Conservation (phyloP, 768 basidiomycete genomes). For the Hericium erinaceus region DNA sequence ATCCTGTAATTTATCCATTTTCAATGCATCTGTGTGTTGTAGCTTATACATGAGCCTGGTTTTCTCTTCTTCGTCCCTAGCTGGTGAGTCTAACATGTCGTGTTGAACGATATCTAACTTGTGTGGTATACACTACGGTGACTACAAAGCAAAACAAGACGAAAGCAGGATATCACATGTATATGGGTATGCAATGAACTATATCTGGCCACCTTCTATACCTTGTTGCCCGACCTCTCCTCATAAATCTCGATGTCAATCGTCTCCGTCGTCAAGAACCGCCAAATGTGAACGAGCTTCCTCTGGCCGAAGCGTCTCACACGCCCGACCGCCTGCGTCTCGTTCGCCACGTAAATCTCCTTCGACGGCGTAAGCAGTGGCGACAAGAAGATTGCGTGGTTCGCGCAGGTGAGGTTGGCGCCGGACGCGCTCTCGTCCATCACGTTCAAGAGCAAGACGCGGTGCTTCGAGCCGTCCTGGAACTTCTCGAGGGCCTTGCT, state of each 20-base stretch:
- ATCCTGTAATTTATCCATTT: not conserved
- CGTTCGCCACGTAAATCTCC: conserved; percentile 78
- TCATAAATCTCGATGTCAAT: conserved; percentile 82
- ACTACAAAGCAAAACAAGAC: not conserved
- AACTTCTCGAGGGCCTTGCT: conserved; percentile 80
- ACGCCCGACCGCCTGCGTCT: conserved; percentile 79
- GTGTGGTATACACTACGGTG: not conserved
- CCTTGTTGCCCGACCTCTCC: conserved; percentile 28
- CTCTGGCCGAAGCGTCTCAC: conserved; percentile 76
- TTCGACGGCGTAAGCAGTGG: conserved; percentile 76
- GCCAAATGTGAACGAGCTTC: conserved; percentile 73
- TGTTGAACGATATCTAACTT: not conserved
- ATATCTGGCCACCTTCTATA: not conserved
- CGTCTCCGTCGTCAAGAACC: conserved; percentile 78
- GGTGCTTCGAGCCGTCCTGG: conserved; percentile 70
- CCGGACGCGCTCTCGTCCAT: conserved; percentile 95
- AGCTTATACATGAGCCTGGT: not conserved
- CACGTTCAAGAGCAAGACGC: conserved; percentile 81
- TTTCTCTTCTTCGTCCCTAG: too few relatives aligned
- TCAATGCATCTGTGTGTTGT: not conserved
- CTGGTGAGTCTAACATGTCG: not conserved
- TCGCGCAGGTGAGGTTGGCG: conserved; percentile 86
- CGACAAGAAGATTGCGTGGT: conserved; percentile 91
- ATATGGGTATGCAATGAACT: too few relatives aligned
- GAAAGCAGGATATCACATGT: not conserved